These are phyloP conservation scores for Heterobasidion parviporum DNA, from an alignment of 1,284 basidiomycete genomes.

Conservation along the genomic window DNA sequence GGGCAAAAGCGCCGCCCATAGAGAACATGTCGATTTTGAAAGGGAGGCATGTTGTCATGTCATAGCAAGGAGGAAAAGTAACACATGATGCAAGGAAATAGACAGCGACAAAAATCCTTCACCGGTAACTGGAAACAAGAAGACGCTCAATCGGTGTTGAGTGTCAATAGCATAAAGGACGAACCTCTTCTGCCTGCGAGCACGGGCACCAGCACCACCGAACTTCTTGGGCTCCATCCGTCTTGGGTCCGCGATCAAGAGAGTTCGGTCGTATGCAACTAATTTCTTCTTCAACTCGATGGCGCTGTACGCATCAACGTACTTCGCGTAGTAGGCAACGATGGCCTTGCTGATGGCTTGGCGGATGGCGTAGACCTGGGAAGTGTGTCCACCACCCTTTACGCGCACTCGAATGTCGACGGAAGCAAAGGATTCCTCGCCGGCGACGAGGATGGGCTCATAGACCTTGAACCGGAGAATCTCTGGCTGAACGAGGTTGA, in stretches of 20 bases:
- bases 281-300: slow-evolving; percentile 96
- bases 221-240: slow-evolving; percentile 99
- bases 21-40: background rate
- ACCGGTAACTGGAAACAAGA: slow-evolving; percentile 71
- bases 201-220: slow-evolving; percentile 93
- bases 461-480: slow-evolving; percentile 98
- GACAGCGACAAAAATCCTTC: slow-evolving; percentile 33
- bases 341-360: slow-evolving; percentile 98
- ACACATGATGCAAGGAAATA: slow-evolving; percentile 37
- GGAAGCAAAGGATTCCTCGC: slow-evolving; percentile 75
- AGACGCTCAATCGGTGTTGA: too few species aligned
- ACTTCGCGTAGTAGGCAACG: slow-evolving; percentile 98
- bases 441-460: slow-evolving; percentile 87
- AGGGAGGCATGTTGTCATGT: slow-evolving; percentile 30
- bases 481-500: slow-evolving; percentile 90
- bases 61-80: slow-evolving; percentile 32
- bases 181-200: slow-evolving; percentile 90
- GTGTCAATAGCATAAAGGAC: slow-evolving; percentile 16
- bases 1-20: background rate
- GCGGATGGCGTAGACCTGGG: slow-evolving; percentile 98
- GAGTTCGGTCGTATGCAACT: slow-evolving; percentile 89
- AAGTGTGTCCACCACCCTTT: slow-evolving; percentile 99
- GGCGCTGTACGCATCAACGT: slow-evolving; percentile 95
- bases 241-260: slow-evolving; percentile 97
- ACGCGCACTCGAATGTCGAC: slow-evolving; percentile 98